Evolutionary conservation across 2,329 filamentous ascomycete species (phyloP).

Genomic region (Dactylellina cionopaga): DNA sequence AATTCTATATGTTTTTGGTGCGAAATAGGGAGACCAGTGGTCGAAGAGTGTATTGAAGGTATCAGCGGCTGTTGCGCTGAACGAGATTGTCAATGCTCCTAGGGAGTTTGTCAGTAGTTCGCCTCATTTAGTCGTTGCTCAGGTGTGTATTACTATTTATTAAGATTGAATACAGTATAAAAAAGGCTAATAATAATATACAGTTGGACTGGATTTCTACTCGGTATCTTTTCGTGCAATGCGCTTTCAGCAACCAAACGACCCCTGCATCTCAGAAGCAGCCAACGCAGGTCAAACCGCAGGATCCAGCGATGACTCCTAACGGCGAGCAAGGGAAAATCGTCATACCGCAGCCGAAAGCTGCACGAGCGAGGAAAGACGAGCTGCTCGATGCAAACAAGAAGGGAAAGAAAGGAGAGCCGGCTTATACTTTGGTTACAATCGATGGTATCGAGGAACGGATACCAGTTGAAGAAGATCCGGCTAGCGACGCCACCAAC

Average conservation of each 20-base stretch:
- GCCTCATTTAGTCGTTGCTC: too few species aligned
- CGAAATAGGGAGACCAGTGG: constrained; percentile 66
- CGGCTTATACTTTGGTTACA: constrained; percentile 23
- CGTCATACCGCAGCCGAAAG: constrained; percentile 59
- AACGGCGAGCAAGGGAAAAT: constrained; percentile 60
- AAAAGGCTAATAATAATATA: constrained; percentile 66
- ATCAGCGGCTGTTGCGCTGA: constrained; percentile 73
- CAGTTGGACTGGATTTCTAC: constrained; percentile 89
- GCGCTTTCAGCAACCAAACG: constrained; percentile 32
- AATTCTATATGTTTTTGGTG: background rate
- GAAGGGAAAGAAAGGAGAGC: constrained; percentile 37
- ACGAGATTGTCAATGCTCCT: constrained; percentile 84
- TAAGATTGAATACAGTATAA: background rate
- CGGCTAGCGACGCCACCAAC: constrained; percentile 44
- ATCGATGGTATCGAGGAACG: constrained; percentile 48
- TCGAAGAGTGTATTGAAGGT: constrained; percentile 73
- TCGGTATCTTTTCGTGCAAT: constrained; percentile 77
- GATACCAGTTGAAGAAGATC: constrained; percentile 43
- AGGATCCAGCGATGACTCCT: constrained; percentile 57
- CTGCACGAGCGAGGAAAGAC: constrained; percentile 43
- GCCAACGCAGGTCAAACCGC: constrained; percentile 57
- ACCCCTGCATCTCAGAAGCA: constrained; percentile 22
- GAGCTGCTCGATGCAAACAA: constrained; percentile 29
- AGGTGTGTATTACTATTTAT: too few species aligned
- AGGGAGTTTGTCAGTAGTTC: constrained; percentile 66